Evolutionary conservation across 2,329 filamentous ascomycete species (phyloP).

Genomic region (Stemphylium vesicarium): DNA sequence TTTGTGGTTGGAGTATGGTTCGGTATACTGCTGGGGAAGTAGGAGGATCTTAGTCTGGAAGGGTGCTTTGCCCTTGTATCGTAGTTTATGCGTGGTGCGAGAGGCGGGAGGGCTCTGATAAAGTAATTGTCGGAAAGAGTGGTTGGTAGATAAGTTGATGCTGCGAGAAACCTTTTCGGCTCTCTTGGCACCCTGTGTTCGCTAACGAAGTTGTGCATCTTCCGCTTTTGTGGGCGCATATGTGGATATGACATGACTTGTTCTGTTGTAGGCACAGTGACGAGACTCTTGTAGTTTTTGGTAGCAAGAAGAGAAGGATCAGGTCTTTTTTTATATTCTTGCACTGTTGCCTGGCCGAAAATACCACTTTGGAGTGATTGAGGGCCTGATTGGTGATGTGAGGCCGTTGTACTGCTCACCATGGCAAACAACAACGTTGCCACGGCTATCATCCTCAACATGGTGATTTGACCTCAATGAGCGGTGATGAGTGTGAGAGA

Average conservation of each 20-base stretch:
- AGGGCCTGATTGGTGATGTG: not conserved
- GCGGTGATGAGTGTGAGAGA: not conserved
- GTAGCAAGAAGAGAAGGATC: too few species aligned
- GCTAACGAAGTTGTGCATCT: not conserved
- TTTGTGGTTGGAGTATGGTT: not conserved
- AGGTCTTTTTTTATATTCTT: not conserved
- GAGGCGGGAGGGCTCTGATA: too few species aligned
- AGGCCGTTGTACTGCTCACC: not conserved
- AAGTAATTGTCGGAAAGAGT: not conserved
- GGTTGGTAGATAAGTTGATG: not conserved
- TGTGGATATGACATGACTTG: not conserved
- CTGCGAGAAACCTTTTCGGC: not conserved
- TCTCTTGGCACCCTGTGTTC: not conserved
- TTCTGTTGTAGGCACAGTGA: not conserved
- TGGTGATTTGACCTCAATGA: slow-evolving; percentile 3
- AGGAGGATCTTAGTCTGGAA: not conserved
- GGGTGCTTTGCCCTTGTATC: not conserved
- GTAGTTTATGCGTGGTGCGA: not conserved
- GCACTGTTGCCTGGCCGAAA: not conserved
- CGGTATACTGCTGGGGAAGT: too few species aligned
- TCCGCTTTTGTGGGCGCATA: not conserved
- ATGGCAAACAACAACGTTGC: not conserved
- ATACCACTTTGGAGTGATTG: not conserved
- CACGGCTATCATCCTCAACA: not conserved
- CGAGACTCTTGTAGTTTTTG: not conserved